Evolutionary conservation across 2,329 filamentous ascomycete genomes (phyloP), one percentile per base, ranked within the genome.

Genomic region (Sphaceloma murrayae): DNA sequence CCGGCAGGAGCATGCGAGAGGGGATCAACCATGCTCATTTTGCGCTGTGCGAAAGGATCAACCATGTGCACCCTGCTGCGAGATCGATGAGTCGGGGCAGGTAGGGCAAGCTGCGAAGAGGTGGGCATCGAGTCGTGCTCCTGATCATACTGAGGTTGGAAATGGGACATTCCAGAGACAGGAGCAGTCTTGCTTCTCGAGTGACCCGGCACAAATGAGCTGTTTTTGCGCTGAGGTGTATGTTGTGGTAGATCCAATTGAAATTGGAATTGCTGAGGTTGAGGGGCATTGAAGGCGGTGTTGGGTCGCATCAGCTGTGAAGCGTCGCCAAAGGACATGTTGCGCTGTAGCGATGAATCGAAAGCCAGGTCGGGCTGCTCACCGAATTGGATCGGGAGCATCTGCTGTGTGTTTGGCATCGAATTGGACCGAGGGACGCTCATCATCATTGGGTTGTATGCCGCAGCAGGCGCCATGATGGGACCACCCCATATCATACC

Each of bases 401-500:
- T 17, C n/a, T n/a, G n/a, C n/a, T n/a, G n/a, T n/a, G n/a, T n/a
- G n/a, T 24, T 29, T 11, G 42, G 42, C 4, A 45, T 17, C 10
- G 42, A 45, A 17, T 36, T 34, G 6, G 42, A 45, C 10, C 42
- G 29, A 17, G 24, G 24, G 6, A 13, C 3, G 4, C 17, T 31
- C 10, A 34, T 26, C 21, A 24, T 22, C 10, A 34, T 3, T 5
- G 42, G 32, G 16, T 34, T 45, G 32, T 32, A 32, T 11, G 31
- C 42, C 7, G 42, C 24, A 17, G 42, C 42, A 26, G 42, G 42
- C 5, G 42, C 42, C 36, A 40, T 40, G 18, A 45, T 36, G 5
- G 42, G 42, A 6, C 18, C 31, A 27, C 42, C 42, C 42, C 42
- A 45, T 5, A 45, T 45, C 42, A 34, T 14, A 22, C 42, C 42